phyloP scores from a whole-genome alignment of 1,284 basidiomycete genomes.

The Heterobasidion occidentale region DNA sequence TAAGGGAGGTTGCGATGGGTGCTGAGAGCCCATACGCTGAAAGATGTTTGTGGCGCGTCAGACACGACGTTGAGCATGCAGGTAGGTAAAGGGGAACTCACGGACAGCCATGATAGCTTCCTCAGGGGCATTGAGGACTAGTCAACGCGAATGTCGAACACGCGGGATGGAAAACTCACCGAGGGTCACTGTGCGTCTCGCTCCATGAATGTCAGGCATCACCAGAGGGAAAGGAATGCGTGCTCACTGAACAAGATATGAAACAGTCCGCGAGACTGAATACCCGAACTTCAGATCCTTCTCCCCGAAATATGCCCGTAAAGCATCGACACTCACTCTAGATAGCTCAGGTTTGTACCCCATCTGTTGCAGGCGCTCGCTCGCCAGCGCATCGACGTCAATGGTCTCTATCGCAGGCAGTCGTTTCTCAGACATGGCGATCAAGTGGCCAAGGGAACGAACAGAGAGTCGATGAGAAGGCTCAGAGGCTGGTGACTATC shows the following conservation, averaged over 20 bases:
- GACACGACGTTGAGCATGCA: background rate
- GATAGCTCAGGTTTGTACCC: conserved; percentile 45
- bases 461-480: background rate
- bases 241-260: conserved; percentile 41
- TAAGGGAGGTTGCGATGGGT: conserved; percentile 44
- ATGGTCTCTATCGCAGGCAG: background rate
- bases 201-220: background rate
- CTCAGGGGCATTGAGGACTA: background rate
- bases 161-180: background rate
- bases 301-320: background rate
- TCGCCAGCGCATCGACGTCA: conserved; percentile 16
- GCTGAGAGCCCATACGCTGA: conserved; percentile 43
- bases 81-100: background rate
- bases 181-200: conserved; percentile 2
- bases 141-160: no score
- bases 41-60: background rate
- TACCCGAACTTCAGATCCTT: background rate
- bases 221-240: conserved; percentile 19
- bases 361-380: conserved; percentile 31
- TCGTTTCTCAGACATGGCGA: background rate
- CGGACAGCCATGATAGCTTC: conserved; percentile 7
- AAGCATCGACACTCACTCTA: conserved; percentile 23
- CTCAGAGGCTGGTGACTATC: background rate
- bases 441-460: background rate
- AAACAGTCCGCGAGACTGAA: conserved; percentile 38